Percentiles rank a stretch among this genome's conserved stretches.
Conservation (phyloP, 371 early-diverging fungal species). For the Lichtheimia hyalospora region DNA sequence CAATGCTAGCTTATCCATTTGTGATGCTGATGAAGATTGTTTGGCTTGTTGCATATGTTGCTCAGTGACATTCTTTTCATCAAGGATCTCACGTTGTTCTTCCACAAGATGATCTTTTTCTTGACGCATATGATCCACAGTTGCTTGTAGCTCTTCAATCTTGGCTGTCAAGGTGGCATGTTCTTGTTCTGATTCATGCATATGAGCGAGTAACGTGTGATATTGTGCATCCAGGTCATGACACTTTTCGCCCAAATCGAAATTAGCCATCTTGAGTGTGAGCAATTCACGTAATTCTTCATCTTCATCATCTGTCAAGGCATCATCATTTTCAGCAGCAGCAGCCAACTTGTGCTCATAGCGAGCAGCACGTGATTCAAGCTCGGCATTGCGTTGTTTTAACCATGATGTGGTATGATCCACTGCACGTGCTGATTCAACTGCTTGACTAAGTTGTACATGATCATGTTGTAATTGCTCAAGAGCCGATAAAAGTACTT, state of each 20-base stretch:
- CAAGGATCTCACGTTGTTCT: conserved; percentile 28
- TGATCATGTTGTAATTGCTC: conserved; percentile 53
- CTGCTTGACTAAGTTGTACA: conserved; percentile 12
- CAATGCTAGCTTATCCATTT: conserved; percentile 28
- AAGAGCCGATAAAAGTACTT: conserved; percentile 42
- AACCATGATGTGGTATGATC: neutral
- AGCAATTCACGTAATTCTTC: conserved; percentile 13
- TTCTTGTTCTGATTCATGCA: conserved; percentile 14
- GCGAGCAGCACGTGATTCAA: neutral
- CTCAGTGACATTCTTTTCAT: conserved; percentile 26
- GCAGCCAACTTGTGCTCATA: neutral
- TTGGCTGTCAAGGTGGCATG: conserved; percentile 14
- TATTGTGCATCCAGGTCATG: conserved; percentile 33
- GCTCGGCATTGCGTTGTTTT: neutral
- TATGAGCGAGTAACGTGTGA: conserved; percentile 26
- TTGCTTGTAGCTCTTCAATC: conserved; percentile 2
- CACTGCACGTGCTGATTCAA: neutral
- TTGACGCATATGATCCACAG: conserved; percentile 16
- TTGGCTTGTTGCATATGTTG: conserved; percentile 32
- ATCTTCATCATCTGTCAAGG: neutral
- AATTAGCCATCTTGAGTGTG: conserved; percentile 29
- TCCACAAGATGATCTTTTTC: conserved; percentile 24
- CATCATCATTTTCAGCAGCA: neutral
- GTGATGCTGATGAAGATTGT: conserved; percentile 33
- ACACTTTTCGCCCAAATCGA: conserved; percentile 37